Conservation (phyloP, 805 yeast genomes). For the Metschnikowia gelsemii region DNA sequence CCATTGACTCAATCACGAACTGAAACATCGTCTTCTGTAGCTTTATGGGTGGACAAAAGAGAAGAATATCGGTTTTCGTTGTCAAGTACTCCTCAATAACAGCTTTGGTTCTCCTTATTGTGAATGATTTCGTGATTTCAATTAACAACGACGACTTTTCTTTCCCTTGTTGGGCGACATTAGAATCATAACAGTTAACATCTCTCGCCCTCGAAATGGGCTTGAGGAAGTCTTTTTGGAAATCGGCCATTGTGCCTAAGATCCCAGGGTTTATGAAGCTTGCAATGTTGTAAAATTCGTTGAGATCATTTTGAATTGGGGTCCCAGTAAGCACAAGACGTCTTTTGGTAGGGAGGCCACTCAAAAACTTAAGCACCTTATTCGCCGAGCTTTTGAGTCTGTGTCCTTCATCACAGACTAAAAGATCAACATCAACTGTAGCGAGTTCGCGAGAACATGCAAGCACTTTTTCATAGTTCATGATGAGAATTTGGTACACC, state of each 20-base stretch:
- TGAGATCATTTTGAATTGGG: slow-evolving; percentile 89
- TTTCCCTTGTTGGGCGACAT: slow-evolving; percentile 55
- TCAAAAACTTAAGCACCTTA: slow-evolving; percentile 66
- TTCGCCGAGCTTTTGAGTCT: slow-evolving; percentile 73
- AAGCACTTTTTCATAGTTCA: slow-evolving; percentile 83
- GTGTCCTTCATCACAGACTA: slow-evolving; percentile 96
- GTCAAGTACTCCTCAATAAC: slow-evolving; percentile 61
- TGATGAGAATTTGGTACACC: slow-evolving; percentile 77
- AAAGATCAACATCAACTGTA: slow-evolving; percentile 54
- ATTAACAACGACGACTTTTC: slow-evolving; percentile 63
- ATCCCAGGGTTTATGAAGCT: slow-evolving; percentile 85
- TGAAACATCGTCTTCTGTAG: slow-evolving; percentile 58
- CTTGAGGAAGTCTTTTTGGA: slow-evolving; percentile 59
- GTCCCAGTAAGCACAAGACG: slow-evolving; percentile 81
- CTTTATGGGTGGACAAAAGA: slow-evolving; percentile 75
- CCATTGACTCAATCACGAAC: slow-evolving; percentile 43
- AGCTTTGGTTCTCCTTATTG: slow-evolving; percentile 68
- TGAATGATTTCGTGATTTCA: slow-evolving; percentile 60
- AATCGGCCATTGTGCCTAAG: slow-evolving; percentile 58
- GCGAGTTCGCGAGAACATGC: slow-evolving; percentile 52
- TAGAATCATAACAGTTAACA: slow-evolving; percentile 51
- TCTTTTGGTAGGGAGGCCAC: slow-evolving; percentile 50
- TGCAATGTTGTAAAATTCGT: slow-evolving; percentile 76
- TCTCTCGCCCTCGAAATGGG: slow-evolving; percentile 76
- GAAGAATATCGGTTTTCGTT: slow-evolving; percentile 67